Base-by-base conservation (phyloP, 495 filamentous ascomycete species). In the Penicillium daleae region DNA sequence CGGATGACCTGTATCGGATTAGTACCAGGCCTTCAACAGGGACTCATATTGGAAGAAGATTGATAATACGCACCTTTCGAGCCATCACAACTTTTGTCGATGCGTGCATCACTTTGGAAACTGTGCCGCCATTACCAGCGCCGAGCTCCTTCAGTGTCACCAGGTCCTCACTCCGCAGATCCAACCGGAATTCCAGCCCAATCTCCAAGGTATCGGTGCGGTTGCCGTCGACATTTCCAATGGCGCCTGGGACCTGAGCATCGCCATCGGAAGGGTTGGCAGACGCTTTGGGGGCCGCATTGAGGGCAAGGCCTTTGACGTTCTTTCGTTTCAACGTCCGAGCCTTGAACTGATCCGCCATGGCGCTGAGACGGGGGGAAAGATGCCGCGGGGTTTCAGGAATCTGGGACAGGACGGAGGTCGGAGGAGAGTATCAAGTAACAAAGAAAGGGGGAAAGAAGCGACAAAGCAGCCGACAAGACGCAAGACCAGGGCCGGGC, bases 301-400 rank as follows among this genome's bases (percentile, higher is more conserved):
- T 89, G 67, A 98, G 78, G 56, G 90, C 91, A 19, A 99, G 87
- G n/a, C 93, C 95, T 76, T 97, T 98, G 75, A 93, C 86, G 73
- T 97, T 99, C 85, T 97, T 97, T 79, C 94, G 89, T 86, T 96
- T 97, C 84, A 99, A 86, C 53, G 96, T 93, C 79, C 91, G 89
- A 70, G 89, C 86, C 70, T 93, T 89, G 73, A 97, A 96, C 69
- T 81, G 76, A 76, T 96, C 93, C 65, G 90, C 83, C 92, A 96
- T 97, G 79, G 70, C 67, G 57, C 49, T 74, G 65, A 55, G 46
- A 57, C 54, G 60, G 63, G 50, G 44, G 19, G 29, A 10, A 10
- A 3, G 35, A 17, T 46, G 42, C 42, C 42, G 42, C 19, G 26
- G 51, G 26, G 27, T 26, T 7, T 21, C n/a, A 29, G 46, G 24